Evolutionary conservation across 306 rosid genomes (phyloP), one percentile per base, ranked within the genome.

Genomic region (Cicer pinnatifidum): DNA sequence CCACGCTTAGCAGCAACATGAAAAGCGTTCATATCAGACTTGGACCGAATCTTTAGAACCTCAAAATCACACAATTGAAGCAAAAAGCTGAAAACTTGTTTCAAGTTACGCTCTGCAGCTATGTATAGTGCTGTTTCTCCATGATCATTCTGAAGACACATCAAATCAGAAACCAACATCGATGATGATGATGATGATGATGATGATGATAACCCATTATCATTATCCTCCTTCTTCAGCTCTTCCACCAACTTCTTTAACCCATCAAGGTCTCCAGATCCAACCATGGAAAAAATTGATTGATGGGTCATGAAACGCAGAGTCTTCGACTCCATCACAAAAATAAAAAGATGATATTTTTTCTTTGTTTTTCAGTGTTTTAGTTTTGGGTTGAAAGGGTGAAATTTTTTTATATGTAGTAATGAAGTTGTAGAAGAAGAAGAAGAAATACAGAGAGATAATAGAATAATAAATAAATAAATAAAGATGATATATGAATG

Each of bases 1-100:
- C 98, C 97, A 41, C 76, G 85, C 86, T 91, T 94, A 7, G 98
- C 92, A 13, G 98, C 98, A 41, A 88, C 87, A 16, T 91, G 97
- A 75, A 94, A 86, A 19, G 88, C 90, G 81, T 94, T 81, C 92
- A 91, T 80, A 82, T 94, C 97, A 85, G 82, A 80, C 82, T 88
- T 91, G 23, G 97, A 88, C 86, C 96, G 86, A 82, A 91, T 91
- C 95, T 84, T 89, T 28, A 85, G 79, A 7, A 82, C 69, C 71
- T 87, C 84, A 9, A 82, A 50, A 78, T 82, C 79, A 78, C 88
- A 88, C 12, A 88, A 68, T 47, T 53, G 72, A 7, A 89, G 82
- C 89, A 94, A 82, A 87, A 77, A 89, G 12, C 74, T 73, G 72
- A 94, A 89, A 51, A 89, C 84, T 7, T 87, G 87, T 51, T 73